Percentiles rank a stretch among this genome's conserved stretches.
phyloP scores from a whole-genome alignment of 768 basidiomycete species.

The Kockovaella imperatae region DNA sequence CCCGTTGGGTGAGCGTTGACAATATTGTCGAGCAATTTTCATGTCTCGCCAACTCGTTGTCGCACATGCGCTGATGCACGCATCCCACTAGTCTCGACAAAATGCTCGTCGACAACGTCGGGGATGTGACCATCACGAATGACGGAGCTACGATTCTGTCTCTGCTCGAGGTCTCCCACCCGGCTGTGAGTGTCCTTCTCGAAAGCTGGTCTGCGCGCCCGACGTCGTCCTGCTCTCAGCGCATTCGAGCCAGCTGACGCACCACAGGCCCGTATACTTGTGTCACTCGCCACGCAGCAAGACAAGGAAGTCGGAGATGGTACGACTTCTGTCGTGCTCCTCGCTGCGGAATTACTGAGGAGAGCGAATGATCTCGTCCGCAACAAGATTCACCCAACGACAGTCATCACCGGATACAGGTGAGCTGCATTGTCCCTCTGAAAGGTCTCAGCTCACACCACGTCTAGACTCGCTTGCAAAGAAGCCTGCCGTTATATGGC shows the following conservation, averaged over 20 bases:
- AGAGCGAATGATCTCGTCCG: constrained; percentile 97
- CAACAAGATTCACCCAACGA: constrained; percentile 96
- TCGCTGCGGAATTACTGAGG: constrained; percentile 92
- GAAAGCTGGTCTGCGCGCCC: background rate
- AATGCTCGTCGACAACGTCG: constrained; percentile 94
- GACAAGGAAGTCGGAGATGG: constrained; percentile 99
- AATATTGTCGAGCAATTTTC: background rate
- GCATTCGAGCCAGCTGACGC: too few species aligned
- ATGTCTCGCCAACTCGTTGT: too few species aligned
- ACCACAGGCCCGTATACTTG: constrained; percentile 71
- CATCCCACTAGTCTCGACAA: constrained; percentile 35
- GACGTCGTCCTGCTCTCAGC: too few species aligned
- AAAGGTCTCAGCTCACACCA: constrained; percentile 2
- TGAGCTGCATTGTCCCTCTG: constrained; percentile 13
- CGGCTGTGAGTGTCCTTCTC: constrained; percentile 56
- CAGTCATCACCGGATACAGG: constrained; percentile 96
- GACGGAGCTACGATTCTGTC: constrained; percentile 98
- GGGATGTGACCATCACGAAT: constrained; percentile 98
- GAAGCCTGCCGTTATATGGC: constrained; percentile 98
- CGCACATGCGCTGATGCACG: background rate
- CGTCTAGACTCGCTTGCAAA: constrained; percentile 67
- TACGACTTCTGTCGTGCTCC: constrained; percentile 94
- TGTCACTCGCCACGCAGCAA: constrained; percentile 97
- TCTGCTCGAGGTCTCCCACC: constrained; percentile 87
- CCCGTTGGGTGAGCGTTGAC: constrained; percentile 77